phyloP scores from a whole-genome alignment of 2,329 filamentous ascomycete species.

The Diplodia sapinea region DNA sequence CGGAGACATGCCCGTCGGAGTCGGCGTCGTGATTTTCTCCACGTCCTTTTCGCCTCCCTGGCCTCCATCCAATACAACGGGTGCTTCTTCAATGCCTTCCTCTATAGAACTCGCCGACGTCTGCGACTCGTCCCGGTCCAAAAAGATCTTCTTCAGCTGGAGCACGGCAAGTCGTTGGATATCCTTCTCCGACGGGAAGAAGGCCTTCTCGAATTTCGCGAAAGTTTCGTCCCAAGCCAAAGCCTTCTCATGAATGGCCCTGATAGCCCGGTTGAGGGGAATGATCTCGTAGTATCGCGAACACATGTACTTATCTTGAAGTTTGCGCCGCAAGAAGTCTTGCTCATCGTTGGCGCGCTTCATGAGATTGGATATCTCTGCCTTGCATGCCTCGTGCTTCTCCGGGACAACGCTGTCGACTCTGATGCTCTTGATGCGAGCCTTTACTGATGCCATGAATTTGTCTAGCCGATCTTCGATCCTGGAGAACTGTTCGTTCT shows the following conservation, averaged over 20 bases:
- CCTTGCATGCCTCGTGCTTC: constrained; percentile 79
- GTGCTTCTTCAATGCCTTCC: constrained; percentile 60
- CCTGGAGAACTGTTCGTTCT: constrained; percentile 86
- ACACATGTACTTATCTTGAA: constrained; percentile 89
- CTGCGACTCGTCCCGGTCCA: constrained; percentile 81
- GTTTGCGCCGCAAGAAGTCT: constrained; percentile 70
- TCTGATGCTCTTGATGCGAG: constrained; percentile 84
- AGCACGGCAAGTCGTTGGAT: constrained; percentile 89
- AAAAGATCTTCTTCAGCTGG: constrained; percentile 92
- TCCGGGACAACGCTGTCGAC: constrained; percentile 89
- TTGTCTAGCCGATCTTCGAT: constrained; percentile 81
- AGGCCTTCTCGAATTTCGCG: constrained; percentile 87
- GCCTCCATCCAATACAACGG: constrained; percentile 35
- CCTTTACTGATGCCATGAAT: constrained; percentile 87
- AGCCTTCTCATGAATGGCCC: constrained; percentile 90
- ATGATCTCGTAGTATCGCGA: constrained; percentile 98
- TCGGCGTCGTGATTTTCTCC: constrained; percentile 42
- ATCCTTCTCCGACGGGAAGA: constrained; percentile 93
- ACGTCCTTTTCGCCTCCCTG: constrained; percentile 35
- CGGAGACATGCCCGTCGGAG: constrained; percentile 55
- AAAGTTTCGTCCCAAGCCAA: constrained; percentile 93
- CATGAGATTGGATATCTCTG: constrained; percentile 77
- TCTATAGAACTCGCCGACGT: constrained; percentile 75
- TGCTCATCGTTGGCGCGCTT: constrained; percentile 87
- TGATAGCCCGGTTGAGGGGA: constrained; percentile 85